These are phyloP conservation scores for Batrachochytrium dendrobatidis DNA, from an alignment of 371 early-diverging fungal genomes.

Conservation along the genomic window DNA sequence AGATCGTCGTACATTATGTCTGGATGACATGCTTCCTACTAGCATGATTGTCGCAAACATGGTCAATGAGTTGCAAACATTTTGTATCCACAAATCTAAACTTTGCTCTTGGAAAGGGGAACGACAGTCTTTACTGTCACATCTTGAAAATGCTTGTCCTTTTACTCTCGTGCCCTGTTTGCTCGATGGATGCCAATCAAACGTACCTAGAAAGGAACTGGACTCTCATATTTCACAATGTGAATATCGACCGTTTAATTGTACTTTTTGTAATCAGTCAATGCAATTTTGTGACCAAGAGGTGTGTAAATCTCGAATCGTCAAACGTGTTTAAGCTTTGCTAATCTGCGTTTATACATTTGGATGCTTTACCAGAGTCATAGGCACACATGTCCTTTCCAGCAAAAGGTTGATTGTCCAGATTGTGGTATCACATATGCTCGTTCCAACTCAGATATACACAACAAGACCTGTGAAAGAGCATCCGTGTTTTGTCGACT, in stretches of 20 bases:
- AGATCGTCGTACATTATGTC: conserved; percentile 46
- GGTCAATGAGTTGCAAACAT: conserved; percentile 59
- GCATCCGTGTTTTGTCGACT: too few relatives aligned
- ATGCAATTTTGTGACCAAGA: conserved; percentile 41
- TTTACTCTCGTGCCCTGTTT: conserved; percentile 47
- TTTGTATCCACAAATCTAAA: conserved; percentile 47
- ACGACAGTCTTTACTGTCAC: conserved; percentile 48
- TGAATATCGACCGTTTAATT: conserved; percentile 50
- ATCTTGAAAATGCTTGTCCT: conserved; percentile 52
- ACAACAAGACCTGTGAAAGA: too few relatives aligned
- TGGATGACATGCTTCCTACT: conserved; percentile 43
- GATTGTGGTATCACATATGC: too few relatives aligned
- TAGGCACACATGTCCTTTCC: too few relatives aligned
- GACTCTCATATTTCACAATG: conserved; percentile 47
- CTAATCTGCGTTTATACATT: too few relatives aligned
- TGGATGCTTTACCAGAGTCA: too few relatives aligned
- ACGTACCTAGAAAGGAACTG: conserved; percentile 7
- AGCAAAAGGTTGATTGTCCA: too few relatives aligned
- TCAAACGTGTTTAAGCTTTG: too few relatives aligned
- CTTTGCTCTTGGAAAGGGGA: conserved; percentile 57
- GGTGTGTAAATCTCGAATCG: conserved; percentile 26
- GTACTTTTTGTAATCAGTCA: conserved; percentile 52
- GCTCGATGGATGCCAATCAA: conserved; percentile 5
- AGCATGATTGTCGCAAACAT: conserved; percentile 58
- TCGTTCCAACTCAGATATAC: too few relatives aligned